phyloP scores from a whole-genome alignment of 177 flowering plant genomes.

The Vitis hybrid region DNA sequence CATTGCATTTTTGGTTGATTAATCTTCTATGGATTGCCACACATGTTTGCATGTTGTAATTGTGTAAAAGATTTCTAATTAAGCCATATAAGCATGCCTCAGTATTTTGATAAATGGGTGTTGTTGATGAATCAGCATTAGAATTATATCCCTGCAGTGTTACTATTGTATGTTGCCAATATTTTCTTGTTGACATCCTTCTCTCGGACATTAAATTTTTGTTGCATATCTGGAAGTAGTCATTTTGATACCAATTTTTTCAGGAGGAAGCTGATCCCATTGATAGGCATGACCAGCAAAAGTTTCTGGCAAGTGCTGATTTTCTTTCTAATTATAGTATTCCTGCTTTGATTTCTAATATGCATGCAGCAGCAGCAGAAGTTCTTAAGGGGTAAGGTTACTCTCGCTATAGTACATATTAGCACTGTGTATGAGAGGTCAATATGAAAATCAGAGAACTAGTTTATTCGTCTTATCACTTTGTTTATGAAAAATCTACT shows the following conservation, averaged over 20 bases:
- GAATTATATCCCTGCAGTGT: no score
- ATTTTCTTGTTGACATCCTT: neutral
- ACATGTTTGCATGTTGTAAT: no score
- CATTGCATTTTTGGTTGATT: no score
- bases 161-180: neutral
- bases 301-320: conserved; percentile 79
- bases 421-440: neutral
- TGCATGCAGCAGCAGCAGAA: conserved; percentile 69
- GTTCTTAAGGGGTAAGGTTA: conserved; percentile 69
- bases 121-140: no score
- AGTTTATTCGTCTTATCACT: neutral
- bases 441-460: neutral
- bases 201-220: neutral
- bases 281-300: conserved; percentile 62
- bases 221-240: neutral
- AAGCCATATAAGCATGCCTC: no score
- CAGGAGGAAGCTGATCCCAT: conserved; percentile 66
- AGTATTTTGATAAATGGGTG: no score
- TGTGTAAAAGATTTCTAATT: no score
- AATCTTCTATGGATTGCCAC: no score
- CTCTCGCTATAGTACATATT: neutral
- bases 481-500: no score
- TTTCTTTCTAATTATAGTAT: conserved; percentile 64
- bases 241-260: conserved; percentile 2
- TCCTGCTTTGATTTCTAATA: conserved; percentile 45